phyloP scores from a whole-genome alignment of 2,329 filamentous ascomycete species.

The Alternaria consortialis region DNA sequence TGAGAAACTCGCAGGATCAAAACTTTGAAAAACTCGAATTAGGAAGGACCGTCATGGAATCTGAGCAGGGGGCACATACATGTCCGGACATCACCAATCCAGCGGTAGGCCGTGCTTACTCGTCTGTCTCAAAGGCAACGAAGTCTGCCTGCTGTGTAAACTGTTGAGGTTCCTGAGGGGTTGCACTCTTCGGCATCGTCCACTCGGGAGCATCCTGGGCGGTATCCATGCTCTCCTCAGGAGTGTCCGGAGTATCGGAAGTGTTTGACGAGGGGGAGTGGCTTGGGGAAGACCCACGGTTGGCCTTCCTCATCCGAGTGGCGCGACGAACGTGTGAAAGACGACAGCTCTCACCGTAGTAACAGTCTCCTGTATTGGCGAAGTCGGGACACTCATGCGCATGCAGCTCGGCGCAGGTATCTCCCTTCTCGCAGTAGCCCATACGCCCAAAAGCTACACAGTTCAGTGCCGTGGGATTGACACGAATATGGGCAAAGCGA shows the following conservation, averaged over 20 bases:
- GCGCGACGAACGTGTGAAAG: conserved; percentile 78
- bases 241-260: conserved; percentile 7
- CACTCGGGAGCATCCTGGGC: conserved; percentile 7
- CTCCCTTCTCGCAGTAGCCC: conserved; percentile 88
- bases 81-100: conserved; percentile 9
- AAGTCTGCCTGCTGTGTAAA: conserved; percentile 46
- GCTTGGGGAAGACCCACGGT: conserved; percentile 23
- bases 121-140: conserved; percentile 35
- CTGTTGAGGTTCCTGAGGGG: conserved; percentile 22
- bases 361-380: conserved; percentile 86
- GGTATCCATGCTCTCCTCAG: conserved; percentile 20
- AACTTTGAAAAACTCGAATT: conserved; percentile 26
- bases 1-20: conserved; percentile 10
- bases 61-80: conserved; percentile 26
- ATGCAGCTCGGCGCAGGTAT: conserved; percentile 80
- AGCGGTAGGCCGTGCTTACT: conserved; percentile 15
- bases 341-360: conserved; percentile 77
- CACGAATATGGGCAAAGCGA: conserved; percentile 84
- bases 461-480: conserved; percentile 78
- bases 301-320: conserved; percentile 36
- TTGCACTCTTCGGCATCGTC: conserved; percentile 2
- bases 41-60: conserved; percentile 16
- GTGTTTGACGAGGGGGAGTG: conserved; percentile 10
- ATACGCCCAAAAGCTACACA: conserved; percentile 85
- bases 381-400: conserved; percentile 95